A percentile compares a stretch with the other conserved stretches of the same genome.
Conservation (phyloP, 164 flowering plant genomes). For the Sextonia rubra region DNA sequence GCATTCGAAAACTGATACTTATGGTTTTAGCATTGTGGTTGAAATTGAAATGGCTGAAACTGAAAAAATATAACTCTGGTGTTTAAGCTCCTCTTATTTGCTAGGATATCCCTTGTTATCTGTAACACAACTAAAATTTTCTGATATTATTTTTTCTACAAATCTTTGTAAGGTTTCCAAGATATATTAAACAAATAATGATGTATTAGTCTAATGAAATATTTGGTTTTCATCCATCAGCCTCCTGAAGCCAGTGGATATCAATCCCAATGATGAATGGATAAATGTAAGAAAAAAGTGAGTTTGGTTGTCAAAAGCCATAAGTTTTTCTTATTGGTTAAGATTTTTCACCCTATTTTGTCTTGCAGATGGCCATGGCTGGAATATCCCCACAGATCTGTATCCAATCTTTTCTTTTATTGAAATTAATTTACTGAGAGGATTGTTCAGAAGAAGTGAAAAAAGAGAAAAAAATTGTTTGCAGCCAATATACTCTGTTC, state of each 20-base stretch:
- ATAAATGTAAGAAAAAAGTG: constrained; percentile 52
- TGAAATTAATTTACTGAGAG: background rate
- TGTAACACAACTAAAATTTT: background rate
- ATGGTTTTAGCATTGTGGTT: background rate
- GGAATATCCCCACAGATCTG: constrained; percentile 87
- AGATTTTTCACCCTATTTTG: background rate
- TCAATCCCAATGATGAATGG: constrained; percentile 96
- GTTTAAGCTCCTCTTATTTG: background rate
- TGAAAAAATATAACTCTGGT: background rate
- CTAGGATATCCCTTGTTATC: background rate
- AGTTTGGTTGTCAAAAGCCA: background rate
- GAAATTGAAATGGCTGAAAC: background rate
- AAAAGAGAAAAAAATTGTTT: background rate
- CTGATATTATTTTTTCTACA: background rate
- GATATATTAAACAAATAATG: background rate
- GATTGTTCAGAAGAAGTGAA: too few species aligned
- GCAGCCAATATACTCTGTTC: background rate
- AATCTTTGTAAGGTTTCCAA: background rate
- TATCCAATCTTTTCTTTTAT: constrained; percentile 44
- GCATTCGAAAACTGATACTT: background rate
- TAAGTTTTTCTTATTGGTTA: background rate
- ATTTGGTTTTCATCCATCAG: constrained; percentile 37
- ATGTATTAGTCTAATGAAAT: background rate
- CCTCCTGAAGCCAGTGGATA: constrained; percentile 87
- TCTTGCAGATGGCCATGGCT: constrained; percentile 84